Evolutionary conservation across 805 yeast species (phyloP).

Genomic region (Candida stauntonica): DNA sequence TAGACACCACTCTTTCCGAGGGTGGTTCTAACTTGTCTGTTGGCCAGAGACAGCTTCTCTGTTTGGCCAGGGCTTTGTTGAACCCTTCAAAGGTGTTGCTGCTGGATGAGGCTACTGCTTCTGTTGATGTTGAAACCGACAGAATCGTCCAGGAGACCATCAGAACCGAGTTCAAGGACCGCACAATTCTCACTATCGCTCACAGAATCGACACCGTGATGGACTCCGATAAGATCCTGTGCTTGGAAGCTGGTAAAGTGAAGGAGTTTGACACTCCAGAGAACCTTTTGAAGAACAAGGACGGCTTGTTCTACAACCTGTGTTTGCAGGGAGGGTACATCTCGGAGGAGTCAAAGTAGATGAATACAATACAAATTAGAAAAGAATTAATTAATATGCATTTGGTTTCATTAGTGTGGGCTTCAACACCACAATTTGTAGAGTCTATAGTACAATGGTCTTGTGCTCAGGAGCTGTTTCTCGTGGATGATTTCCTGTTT

Average conservation of each 20-base stretch:
- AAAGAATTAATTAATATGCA: neutral
- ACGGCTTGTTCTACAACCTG: slow-evolving; percentile 65
- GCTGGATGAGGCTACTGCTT: slow-evolving; percentile 85
- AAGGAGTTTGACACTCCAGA: slow-evolving; percentile 74
- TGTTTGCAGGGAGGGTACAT: slow-evolving; percentile 48
- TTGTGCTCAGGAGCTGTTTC: slow-evolving; percentile 35
- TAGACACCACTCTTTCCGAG: slow-evolving; percentile 52
- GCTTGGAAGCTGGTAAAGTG: slow-evolving; percentile 68
- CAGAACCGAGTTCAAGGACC: slow-evolving; percentile 64
- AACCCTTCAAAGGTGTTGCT: slow-evolving; percentile 60
- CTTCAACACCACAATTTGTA: slow-evolving; percentile 45
- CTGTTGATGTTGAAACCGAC: slow-evolving; percentile 85
- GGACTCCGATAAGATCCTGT: slow-evolving; percentile 75
- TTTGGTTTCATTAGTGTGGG: neutral
- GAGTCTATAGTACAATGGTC: slow-evolving; percentile 43
- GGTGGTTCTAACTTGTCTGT: slow-evolving; percentile 71
- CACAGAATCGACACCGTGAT: slow-evolving; percentile 79
- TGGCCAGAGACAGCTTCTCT: slow-evolving; percentile 77
- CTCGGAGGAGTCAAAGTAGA: neutral
- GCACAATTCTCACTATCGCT: slow-evolving; percentile 81
- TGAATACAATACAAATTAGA: neutral
- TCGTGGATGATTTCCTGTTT: slow-evolving; percentile 52
- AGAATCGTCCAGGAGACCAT: slow-evolving; percentile 73
- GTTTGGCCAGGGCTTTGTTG: slow-evolving; percentile 73
- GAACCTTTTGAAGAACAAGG: slow-evolving; percentile 57